phyloP scores from a whole-genome alignment of 202 grass and related monocot species.

The Saccharum hybrid region DNA sequence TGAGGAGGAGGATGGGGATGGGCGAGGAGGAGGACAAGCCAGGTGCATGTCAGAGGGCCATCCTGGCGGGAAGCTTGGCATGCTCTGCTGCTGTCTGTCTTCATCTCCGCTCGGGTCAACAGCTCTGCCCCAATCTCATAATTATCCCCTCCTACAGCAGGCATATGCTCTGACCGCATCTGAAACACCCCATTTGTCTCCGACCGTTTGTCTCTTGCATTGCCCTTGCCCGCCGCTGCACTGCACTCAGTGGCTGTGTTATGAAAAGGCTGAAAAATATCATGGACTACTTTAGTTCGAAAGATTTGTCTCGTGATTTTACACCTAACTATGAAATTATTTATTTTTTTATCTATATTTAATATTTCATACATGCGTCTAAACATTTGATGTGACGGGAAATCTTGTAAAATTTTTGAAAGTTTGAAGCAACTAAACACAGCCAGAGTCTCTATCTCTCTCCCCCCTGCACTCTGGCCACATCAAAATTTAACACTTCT shows the following conservation, averaged over 20 bases:
- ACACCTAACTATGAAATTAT: no score
- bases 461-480: no score
- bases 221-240: background rate
- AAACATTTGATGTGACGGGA: no score
- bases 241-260: background rate
- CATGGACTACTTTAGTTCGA: no score
- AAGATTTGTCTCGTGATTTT: no score
- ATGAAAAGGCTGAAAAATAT: no score
- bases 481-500: no score
- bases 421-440: no score
- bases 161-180: conserved; percentile 60
- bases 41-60: conserved; percentile 59
- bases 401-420: no score
- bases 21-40: conserved; percentile 38
- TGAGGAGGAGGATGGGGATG: background rate
- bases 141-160: conserved; percentile 55
- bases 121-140: conserved; percentile 57
- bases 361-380: no score
- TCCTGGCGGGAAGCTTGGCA: conserved; percentile 60
- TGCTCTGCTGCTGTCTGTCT: conserved; percentile 51
- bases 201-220: conserved; percentile 57
- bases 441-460: no score
- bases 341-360: no score
- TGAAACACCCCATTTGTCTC: conserved; percentile 60
- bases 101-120: conserved; percentile 64